Evolutionary conservation across 441 rosid species (phyloP).

Genomic region (Pelargonium fulgidum): DNA sequence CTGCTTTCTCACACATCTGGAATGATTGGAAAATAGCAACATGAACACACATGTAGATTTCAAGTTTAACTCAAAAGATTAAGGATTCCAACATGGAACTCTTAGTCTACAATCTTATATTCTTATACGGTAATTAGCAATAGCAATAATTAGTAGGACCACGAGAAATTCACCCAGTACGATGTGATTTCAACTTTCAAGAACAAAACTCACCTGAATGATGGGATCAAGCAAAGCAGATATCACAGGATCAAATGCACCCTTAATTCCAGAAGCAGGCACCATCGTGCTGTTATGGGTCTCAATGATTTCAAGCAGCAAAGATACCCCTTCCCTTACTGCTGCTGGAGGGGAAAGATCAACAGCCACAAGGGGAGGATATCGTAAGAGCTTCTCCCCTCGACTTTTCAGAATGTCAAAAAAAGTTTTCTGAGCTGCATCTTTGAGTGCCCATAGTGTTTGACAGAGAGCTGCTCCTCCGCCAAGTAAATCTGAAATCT

Average conservation of each 20-base stretch:
- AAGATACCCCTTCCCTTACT: slow-evolving; percentile 83
- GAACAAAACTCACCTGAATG: slow-evolving; percentile 56
- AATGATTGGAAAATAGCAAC: slow-evolving; percentile 13
- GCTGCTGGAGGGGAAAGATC: slow-evolving; percentile 95
- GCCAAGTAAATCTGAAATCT: slow-evolving; percentile 91
- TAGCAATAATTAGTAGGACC: not conserved
- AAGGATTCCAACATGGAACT: slow-evolving; percentile 1
- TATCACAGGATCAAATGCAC: slow-evolving; percentile 70
- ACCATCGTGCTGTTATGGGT: slow-evolving; percentile 81
- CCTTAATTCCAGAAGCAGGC: slow-evolving; percentile 53
- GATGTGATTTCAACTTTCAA: slow-evolving; percentile 8
- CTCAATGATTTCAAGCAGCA: slow-evolving; percentile 83
- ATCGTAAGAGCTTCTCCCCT: slow-evolving; percentile 87
- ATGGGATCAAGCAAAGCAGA: slow-evolving; percentile 89
- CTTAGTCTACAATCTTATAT: not conserved
- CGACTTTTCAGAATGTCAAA: slow-evolving; percentile 78
- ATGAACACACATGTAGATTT: not conserved
- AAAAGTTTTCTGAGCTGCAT: slow-evolving; percentile 88
- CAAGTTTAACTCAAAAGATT: slow-evolving; percentile 1
- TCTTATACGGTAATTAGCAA: too few species aligned
- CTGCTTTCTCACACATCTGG: slow-evolving; percentile 97
- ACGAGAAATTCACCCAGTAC: not conserved
- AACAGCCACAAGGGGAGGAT: slow-evolving; percentile 84
- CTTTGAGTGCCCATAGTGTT: slow-evolving; percentile 78
- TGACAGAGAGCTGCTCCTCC: slow-evolving; percentile 73